phyloP scores from a whole-genome alignment of 2,329 filamentous ascomycete species.

The Keithomyces neogunnii region DNA sequence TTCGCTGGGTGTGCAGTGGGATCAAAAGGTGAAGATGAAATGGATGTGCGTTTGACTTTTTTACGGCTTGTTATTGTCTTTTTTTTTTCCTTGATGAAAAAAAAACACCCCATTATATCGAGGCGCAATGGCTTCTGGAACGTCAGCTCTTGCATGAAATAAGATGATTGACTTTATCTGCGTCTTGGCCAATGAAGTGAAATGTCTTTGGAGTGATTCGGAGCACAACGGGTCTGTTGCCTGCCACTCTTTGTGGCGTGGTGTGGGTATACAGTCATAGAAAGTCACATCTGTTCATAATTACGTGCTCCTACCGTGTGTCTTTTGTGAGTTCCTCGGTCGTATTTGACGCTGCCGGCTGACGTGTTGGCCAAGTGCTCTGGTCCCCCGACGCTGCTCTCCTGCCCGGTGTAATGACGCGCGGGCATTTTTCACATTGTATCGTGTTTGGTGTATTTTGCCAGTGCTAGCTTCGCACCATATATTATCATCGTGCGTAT shows the following conservation, averaged over 20 bases:
- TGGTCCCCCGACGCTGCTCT: too few species aligned
- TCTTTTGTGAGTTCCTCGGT: too few species aligned
- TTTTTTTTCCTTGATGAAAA: neutral
- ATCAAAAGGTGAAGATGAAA: constrained; percentile 3
- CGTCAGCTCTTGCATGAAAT: constrained; percentile 26
- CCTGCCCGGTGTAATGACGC: too few species aligned
- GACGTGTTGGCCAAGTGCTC: too few species aligned
- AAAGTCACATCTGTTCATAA: neutral
- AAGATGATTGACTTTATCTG: constrained; percentile 19
- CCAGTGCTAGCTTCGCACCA: too few species aligned
- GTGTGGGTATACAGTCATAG: neutral
- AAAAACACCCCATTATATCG: constrained; percentile 6
- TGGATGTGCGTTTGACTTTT: neutral
- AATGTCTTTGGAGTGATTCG: neutral
- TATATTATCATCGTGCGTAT: too few species aligned
- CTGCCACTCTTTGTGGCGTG: neutral
- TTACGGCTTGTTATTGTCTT: neutral
- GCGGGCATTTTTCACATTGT: too few species aligned
- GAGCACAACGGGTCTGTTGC: neutral
- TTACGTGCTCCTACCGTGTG: too few species aligned
- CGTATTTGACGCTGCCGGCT: too few species aligned
- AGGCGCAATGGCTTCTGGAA: constrained; percentile 29
- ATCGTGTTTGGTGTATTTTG: too few species aligned
- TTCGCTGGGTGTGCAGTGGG: constrained; percentile 32
- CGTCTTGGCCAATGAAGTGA: neutral